Conservation (phyloP, 306 rosid genomes). For the Cucumis cinereus region DNA sequence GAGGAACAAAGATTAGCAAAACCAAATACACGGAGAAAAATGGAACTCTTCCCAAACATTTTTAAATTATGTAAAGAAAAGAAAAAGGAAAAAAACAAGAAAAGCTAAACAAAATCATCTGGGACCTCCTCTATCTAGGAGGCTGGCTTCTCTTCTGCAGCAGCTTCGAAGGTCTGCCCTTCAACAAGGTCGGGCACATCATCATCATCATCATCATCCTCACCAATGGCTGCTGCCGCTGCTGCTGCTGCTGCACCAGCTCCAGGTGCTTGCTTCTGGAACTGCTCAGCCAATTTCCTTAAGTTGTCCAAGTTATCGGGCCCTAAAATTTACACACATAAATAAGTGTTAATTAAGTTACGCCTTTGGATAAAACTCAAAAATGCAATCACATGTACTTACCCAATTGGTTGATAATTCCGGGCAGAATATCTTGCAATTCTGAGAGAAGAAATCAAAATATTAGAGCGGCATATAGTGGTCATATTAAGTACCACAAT, state of each 20-base stretch:
- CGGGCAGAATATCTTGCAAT: slow-evolving; percentile 95
- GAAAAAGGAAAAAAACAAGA: background rate
- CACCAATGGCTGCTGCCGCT: slow-evolving; percentile 16
- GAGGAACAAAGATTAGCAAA: background rate
- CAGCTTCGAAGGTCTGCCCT: slow-evolving; percentile 79
- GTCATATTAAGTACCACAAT: background rate
- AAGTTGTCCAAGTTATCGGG: slow-evolving; percentile 90
- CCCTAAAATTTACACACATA: slow-evolving; percentile 31
- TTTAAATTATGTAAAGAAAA: background rate
- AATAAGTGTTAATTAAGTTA: background rate
- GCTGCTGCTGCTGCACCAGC: slow-evolving; percentile 30
- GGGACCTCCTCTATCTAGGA: slow-evolving; percentile 22
- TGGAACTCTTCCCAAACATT: background rate
- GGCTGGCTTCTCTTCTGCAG: slow-evolving; percentile 52
- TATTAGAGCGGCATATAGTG: background rate
- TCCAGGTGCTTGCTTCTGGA: slow-evolving; percentile 74
- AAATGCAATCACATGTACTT: background rate
- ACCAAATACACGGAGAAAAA: slow-evolving; percentile 1
- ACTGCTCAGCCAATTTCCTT: slow-evolving; percentile 80
- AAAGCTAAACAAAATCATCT: slow-evolving; percentile 1
- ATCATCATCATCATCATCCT: slow-evolving; percentile 63
- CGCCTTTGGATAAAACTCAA: background rate
- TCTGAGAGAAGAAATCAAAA: slow-evolving; percentile 24
- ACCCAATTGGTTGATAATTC: slow-evolving; percentile 87
- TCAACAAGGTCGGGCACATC: slow-evolving; percentile 81